A percentile compares a stretch with the other conserved stretches of the same genome.
Conservation (phyloP, 2,329 filamentous ascomycete species). For the Xylariaceae sp. region DNA sequence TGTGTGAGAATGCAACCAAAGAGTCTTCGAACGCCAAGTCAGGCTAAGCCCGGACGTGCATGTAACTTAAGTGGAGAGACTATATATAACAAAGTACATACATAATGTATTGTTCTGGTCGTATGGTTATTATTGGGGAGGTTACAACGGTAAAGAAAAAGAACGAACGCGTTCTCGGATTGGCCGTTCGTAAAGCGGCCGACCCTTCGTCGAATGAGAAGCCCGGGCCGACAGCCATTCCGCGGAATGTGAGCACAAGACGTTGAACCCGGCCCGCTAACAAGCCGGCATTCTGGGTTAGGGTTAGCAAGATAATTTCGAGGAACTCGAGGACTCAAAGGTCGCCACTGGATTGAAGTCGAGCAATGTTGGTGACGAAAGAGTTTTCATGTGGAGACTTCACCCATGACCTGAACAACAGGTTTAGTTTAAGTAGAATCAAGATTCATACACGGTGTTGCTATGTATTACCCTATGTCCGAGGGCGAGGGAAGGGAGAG, state of each 20-base stretch:
- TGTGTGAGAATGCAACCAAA: no score
- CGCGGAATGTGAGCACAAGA: neutral
- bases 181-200: neutral
- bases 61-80: no score
- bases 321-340: neutral
- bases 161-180: neutral
- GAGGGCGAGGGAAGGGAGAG: neutral
- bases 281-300: neutral
- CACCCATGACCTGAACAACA: neutral
- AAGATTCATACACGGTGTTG: neutral
- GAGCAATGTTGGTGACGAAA: neutral
- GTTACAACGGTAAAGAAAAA: neutral
- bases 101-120: no score
- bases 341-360: neutral
- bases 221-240: neutral
- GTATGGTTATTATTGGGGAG: neutral
- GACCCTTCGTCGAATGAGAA: neutral
- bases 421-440: neutral
- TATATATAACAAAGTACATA: no score
- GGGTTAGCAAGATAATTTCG: neutral
- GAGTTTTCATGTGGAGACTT: neutral
- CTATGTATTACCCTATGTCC: neutral
- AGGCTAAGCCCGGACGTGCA: no score
- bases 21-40: no score
- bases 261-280: neutral